These are phyloP conservation scores for Phascolomyces articulosus DNA, from an alignment of 371 early-diverging fungal genomes.

Conservation along the genomic window DNA sequence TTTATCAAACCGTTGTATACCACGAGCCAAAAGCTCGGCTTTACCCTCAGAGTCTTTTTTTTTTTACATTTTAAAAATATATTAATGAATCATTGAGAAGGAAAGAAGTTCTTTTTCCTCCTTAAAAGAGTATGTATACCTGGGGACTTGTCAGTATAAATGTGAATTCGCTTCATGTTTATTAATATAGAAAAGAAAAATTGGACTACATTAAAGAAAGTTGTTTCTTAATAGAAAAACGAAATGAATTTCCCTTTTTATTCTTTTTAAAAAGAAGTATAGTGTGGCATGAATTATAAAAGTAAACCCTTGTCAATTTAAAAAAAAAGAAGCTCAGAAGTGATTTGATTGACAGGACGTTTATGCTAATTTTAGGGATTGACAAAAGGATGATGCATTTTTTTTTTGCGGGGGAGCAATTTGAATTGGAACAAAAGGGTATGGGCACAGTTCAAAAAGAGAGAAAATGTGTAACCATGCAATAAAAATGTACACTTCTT, in stretches of 20 bases:
- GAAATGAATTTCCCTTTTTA: too few species aligned
- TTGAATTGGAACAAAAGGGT: too few species aligned
- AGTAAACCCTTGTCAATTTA: neutral
- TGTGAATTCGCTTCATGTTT: slow-evolving; percentile 10
- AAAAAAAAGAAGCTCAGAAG: too few species aligned
- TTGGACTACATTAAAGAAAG: too few species aligned
- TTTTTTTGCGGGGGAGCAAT: too few species aligned
- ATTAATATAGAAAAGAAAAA: neutral
- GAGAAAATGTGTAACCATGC: slow-evolving; percentile 5
- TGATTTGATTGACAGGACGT: neutral
- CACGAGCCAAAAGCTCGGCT: slow-evolving; percentile 20
- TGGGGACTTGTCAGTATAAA: slow-evolving; percentile 27
- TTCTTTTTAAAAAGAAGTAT: neutral
- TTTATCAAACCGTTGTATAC: slow-evolving; percentile 11
- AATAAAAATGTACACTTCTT: neutral
- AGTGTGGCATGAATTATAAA: neutral
- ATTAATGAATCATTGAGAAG: too few species aligned
- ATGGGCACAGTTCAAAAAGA: too few species aligned
- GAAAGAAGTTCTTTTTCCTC: too few species aligned
- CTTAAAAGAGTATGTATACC: too few species aligned
- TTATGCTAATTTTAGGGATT: slow-evolving; percentile 8
- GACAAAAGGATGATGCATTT: neutral
- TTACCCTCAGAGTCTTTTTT: slow-evolving; percentile 13
- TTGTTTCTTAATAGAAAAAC: too few species aligned
- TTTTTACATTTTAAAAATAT: too few species aligned